Conservation (phyloP, 176 grass and related monocot species). For the Musa itinerans region DNA sequence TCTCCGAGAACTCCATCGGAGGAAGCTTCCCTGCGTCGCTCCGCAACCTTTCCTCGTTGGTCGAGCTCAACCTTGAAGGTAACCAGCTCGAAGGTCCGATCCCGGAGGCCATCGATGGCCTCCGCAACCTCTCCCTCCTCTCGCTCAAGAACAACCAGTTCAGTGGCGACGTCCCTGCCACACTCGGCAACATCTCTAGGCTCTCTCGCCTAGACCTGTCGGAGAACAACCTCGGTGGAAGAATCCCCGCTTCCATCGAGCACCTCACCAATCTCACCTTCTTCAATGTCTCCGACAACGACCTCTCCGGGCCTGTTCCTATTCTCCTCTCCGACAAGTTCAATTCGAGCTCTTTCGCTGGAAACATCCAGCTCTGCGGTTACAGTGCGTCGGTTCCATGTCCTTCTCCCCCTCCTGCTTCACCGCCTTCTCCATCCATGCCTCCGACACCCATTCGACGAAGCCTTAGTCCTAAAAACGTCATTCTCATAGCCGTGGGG, state of each 20-base stretch:
- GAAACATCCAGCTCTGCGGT: conserved; percentile 82
- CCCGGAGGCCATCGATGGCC: conserved; percentile 41
- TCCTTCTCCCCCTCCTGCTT: conserved; percentile 48
- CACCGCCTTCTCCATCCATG: conserved; percentile 26
- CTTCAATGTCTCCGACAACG: conserved; percentile 76
- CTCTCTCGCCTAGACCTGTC: conserved; percentile 67
- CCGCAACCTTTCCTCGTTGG: conserved; percentile 40
- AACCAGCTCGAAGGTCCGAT: conserved; percentile 46
- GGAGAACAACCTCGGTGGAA: conserved; percentile 72
- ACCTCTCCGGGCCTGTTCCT: conserved; percentile 58
- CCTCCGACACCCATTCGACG: conserved; percentile 24
- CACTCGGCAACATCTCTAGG: conserved; percentile 46
- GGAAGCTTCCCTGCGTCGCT: conserved; percentile 42
- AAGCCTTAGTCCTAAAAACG: conserved; percentile 56
- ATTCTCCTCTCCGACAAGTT: conserved; percentile 66
- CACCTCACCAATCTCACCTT: conserved; percentile 42
- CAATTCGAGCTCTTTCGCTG: conserved; percentile 74
- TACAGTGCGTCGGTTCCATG: conserved; percentile 60
- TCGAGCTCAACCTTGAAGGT: conserved; percentile 40
- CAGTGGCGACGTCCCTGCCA: conserved; percentile 49
- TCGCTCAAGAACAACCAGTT: conserved; percentile 49
- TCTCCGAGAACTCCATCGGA: conserved; percentile 47
- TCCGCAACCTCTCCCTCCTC: conserved; percentile 50
- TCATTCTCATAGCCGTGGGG: conserved; percentile 55
- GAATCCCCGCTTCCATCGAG: conserved; percentile 51